These are phyloP conservation scores for Neurospora discreta DNA, from an alignment of 495 filamentous ascomycete species.

Conservation along the genomic window DNA sequence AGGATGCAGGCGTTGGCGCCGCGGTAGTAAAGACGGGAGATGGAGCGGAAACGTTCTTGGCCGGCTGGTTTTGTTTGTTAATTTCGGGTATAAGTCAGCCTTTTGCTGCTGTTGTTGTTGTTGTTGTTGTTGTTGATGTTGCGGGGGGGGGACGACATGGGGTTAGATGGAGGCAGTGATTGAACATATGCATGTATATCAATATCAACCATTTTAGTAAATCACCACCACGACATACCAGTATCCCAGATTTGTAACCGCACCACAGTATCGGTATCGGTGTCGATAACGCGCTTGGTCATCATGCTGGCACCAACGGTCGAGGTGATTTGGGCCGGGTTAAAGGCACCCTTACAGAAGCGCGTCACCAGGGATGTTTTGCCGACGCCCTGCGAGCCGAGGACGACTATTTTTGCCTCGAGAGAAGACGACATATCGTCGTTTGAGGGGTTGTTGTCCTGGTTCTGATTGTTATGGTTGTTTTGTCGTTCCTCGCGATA, in stretches of 20 bases:
- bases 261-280: conserved; percentile 65
- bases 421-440: conserved; percentile 55
- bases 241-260: conserved; percentile 90
- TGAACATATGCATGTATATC: no score
- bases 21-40: conserved; percentile 89
- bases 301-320: conserved; percentile 92
- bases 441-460: conserved; percentile 5
- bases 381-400: conserved; percentile 85
- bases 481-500: background rate
- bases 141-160: background rate
- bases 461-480: no score
- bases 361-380: conserved; percentile 89
- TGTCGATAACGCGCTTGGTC: conserved; percentile 83
- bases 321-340: conserved; percentile 55
- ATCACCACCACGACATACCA: conserved; percentile 18
- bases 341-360: conserved; percentile 71
- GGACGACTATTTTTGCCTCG: conserved; percentile 87
- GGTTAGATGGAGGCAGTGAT: background rate
- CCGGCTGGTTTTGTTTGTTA: conserved; percentile 42
- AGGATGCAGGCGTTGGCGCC: conserved; percentile 90
- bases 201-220: background rate
- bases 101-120: background rate
- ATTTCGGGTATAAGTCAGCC: no score
- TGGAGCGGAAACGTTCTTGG: conserved; percentile 88
- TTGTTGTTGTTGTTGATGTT: background rate